phyloP scores from a whole-genome alignment of 257 asterid genomes.

The Solanum neorickii region DNA sequence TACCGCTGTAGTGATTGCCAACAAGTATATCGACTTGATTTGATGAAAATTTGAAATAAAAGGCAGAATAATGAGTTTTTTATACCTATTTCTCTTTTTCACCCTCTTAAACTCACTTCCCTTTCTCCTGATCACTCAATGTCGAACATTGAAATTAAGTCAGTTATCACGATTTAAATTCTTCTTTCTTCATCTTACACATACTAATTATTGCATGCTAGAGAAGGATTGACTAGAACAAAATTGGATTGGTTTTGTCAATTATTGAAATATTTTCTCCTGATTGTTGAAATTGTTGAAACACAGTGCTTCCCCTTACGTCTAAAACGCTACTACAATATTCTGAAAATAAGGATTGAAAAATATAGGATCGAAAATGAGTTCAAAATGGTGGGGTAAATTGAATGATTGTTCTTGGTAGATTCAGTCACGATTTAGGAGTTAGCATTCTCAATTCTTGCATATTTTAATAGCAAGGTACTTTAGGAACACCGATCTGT shows the following conservation, averaged over 20 bases:
- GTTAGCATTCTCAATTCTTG: neutral
- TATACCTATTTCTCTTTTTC: too few species aligned
- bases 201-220: neutral
- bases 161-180: too few species aligned
- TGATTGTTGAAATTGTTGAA: too few species aligned
- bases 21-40: too few species aligned
- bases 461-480: neutral
- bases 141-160: neutral
- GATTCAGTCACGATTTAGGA: neutral
- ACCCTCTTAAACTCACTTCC: too few species aligned
- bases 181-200: too few species aligned
- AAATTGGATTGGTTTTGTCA: neutral
- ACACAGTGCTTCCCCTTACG: neutral
- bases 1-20: too few species aligned
- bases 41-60: too few species aligned
- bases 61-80: too few species aligned
- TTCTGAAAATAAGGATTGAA: neutral
- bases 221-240: neutral
- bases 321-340: too few species aligned
- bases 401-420: neutral
- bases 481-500: neutral
- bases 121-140: too few species aligned
- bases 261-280: too few species aligned
- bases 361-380: neutral
- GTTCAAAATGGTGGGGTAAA: neutral